Evolutionary conservation across 1,139 yeast species (phyloP).

Genomic region (Hemisphaericaspora subhashii): DNA sequence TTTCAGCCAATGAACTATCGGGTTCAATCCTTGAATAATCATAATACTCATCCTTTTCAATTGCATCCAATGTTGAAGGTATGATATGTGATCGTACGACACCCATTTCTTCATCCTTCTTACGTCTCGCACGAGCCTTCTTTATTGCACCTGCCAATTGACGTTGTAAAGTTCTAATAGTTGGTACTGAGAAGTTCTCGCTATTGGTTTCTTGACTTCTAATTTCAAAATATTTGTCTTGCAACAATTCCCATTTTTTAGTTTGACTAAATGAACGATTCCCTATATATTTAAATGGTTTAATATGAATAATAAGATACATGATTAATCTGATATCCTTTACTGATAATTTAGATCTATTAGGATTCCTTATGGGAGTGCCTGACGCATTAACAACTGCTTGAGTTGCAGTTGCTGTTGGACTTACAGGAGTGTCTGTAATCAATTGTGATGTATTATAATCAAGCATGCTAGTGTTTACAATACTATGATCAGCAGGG

Average conservation of each 20-base stretch:
- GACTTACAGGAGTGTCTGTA: background rate
- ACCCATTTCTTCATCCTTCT: constrained; percentile 12
- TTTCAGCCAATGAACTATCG: constrained; percentile 24
- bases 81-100: constrained; percentile 9
- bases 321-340: constrained; percentile 33
- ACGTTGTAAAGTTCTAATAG: constrained; percentile 39
- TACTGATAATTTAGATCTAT: constrained; percentile 28
- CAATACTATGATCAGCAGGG: background rate
- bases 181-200: constrained; percentile 26
- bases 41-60: constrained; percentile 16
- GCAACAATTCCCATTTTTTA: constrained; percentile 38
- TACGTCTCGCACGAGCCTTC: constrained; percentile 26
- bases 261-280: constrained; percentile 34
- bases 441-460: background rate
- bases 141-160: constrained; percentile 37
- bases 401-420: constrained; percentile 3
- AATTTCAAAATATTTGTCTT: constrained; percentile 23
- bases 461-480: background rate
- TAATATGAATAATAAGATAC: constrained; percentile 30
- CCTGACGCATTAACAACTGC: constrained; percentile 3
- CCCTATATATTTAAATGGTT: constrained; percentile 42
- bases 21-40: constrained; percentile 14
- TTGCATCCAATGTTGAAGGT: constrained; percentile 15
- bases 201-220: constrained; percentile 15
- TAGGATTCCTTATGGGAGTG: constrained; percentile 10